Base-by-base conservation (phyloP, 257 asterid genomes). In the Capsicum baccatum region DNA sequence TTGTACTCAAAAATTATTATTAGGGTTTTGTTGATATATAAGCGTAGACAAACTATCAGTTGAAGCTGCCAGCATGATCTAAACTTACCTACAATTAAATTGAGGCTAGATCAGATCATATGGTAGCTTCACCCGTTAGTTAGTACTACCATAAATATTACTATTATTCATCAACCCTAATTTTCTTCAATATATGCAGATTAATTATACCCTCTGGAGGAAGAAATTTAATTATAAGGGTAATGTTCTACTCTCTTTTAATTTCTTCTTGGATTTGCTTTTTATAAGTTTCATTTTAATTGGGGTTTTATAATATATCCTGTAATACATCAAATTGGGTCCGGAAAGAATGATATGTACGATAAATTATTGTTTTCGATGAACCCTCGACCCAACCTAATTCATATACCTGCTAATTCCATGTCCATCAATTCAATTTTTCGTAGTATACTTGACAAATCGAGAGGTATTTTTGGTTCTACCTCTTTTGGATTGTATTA, bases 31-130 rank as follows among this genome's bases (percentile, higher is more conserved):
- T 48, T 56, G 57, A 57, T 64, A 57, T 39, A 6, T 47, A 39
- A 39, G 11, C 88, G 91, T 92, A 90, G 83, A 73, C 88, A 74
- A 39, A 3, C 87, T 81, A 88, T 89, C 87, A 74, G 97, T 66
- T 93, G 92, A 93, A 93, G 97, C 97, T 93, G 97, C 94, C 97
- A 93, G 97, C 97, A 84, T 93, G 97, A 93, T 91, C 97, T 93
- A 84, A 91, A 66, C 91, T 73, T 84, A 70, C 85, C 91, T 89
- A 82, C 59, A 78, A 80, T 64, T 35, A 47, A 11, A 15, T 64
- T 70, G 63, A 79, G 86, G 90, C 56, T 79, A 70, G 90, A 87
- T 87, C 85, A 88, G 97, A 88, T 91, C 97, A 91, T 90, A 85
- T 89, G 95, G 97, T 84, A 83, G 91, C 95, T 93, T 93, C 94